Evolutionary conservation across 345 rosid genomes (phyloP), one percentile per base, ranked within the genome.

Genomic region (Gossypium raimondii): DNA sequence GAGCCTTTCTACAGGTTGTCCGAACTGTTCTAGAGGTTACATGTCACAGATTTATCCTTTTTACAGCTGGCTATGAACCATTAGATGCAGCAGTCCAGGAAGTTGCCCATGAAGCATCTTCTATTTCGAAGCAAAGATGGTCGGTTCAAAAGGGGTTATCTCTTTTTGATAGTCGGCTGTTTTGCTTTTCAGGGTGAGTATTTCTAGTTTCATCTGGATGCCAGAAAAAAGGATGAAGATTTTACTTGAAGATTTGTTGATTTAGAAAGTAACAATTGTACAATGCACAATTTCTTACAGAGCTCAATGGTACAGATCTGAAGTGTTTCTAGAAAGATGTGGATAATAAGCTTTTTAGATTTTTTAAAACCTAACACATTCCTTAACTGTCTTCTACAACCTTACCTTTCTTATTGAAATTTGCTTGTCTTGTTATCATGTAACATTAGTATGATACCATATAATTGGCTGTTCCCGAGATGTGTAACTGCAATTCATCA

Each of bases 401-500:
- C 27, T 56, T 1, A 56, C 51, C 20, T 45, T 76, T 61, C 18
- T 51, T 56, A 24, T 70, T 17, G 67, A 55, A 77, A 50, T 73
- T 83, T 70, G 67, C 56, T 12, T 50, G 27, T 72, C 34, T 67
- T 81, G 20, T 64, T 65, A 0, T 78, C 72, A 41, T 78, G 73
- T 80, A 76, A 69, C 20, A 69, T 79, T 79, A 93, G 97, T 57
- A 78, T 78, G 83, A 77, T 93, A 70, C 90, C 97, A 34, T 92
- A 92, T 83, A 84, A 76, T 29, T 89, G 92, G 90, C 80, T 93
- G 70, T 90, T 92, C 72, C 77, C 67, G 77, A 85, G 84, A 85
- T 93, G 97, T 73, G 80, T 81, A 20, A 94, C 88, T 73, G 93
- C 94, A 71, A 77, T 94, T 81, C 97, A 94, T 86, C 97, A 94